Evolutionary conservation across 331 rosid species (phyloP).

Genomic region (Erythrophleum ivorense): DNA sequence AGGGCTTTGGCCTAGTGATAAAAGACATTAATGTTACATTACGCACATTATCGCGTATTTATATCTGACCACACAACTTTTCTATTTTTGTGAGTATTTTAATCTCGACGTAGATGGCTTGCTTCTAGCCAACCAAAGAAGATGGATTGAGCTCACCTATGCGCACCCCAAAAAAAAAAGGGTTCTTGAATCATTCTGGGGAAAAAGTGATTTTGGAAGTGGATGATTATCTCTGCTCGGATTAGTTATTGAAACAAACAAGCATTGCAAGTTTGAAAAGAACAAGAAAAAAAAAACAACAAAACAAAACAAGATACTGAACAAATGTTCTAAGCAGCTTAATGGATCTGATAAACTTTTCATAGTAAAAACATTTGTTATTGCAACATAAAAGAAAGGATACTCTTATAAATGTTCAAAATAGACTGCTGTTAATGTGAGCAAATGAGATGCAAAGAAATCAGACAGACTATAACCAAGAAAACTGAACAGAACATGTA

Average conservation of each 20-base stretch:
- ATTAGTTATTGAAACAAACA: background rate
- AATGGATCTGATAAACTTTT: background rate
- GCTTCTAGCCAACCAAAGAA: too few species aligned
- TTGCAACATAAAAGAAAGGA: background rate
- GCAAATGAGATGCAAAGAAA: constrained; percentile 30
- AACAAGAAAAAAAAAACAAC: too few species aligned
- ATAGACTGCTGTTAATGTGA: background rate
- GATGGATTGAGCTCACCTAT: too few species aligned
- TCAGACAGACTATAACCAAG: constrained; percentile 27
- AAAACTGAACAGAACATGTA: constrained; percentile 26
- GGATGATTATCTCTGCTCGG: background rate
- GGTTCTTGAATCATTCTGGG: too few species aligned
- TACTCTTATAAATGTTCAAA: background rate
- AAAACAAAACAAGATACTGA: background rate
- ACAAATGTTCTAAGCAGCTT: background rate
- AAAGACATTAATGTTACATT: too few species aligned
- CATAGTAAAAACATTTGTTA: background rate
- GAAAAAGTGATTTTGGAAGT: background rate
- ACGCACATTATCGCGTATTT: too few species aligned
- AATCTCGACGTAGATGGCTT: too few species aligned
- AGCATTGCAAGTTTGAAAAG: background rate
- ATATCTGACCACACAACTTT: too few species aligned
- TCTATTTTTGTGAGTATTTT: too few species aligned
- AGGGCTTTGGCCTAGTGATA: too few species aligned
- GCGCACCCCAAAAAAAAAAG: too few species aligned